These are phyloP conservation scores for Mycocentrospora acerina DNA, from an alignment of 2,329 filamentous ascomycete genomes.

Conservation along the genomic window DNA sequence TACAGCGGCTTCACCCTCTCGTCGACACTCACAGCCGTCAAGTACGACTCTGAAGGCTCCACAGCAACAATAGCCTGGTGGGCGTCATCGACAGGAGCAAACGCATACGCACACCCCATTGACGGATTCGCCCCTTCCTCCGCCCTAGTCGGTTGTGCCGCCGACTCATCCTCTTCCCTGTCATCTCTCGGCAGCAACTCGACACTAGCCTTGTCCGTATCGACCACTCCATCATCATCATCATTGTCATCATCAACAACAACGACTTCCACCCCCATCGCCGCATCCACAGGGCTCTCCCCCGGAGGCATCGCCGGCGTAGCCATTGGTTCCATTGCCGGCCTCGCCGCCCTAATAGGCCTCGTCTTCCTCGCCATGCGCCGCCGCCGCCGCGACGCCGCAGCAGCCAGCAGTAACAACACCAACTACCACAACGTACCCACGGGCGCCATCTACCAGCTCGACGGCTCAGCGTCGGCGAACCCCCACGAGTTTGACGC, in stretches of 20 bases:
- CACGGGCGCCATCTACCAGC: no score
- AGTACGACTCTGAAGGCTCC: constrained; percentile 3
- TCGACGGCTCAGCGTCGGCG: no score
- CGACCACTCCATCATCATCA: no score
- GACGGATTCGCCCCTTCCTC: constrained; percentile 7
- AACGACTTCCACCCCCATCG: no score
- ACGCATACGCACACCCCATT: constrained; percentile 10
- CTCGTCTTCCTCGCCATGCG: background rate
- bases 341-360: constrained; percentile 1
- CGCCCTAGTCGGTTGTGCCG: constrained; percentile 1
- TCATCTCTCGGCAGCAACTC: no score
- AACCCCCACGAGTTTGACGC: background rate
- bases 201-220: no score
- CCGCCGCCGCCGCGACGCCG: background rate
- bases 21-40: constrained; percentile 1
- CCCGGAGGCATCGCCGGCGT: constrained; percentile 4
- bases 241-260: no score
- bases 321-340: constrained; percentile 3
- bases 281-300: no score
- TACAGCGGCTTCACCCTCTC: constrained; percentile 5
- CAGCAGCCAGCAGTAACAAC: no score
- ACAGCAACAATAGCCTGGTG: constrained; percentile 1
- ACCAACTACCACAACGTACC: no score
- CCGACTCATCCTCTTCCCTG: background rate
- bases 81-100: constrained; percentile 5